These are phyloP conservation scores for Pulicaria dysenterica DNA, from an alignment of 129 eudicot genomes.

Conservation along the genomic window DNA sequence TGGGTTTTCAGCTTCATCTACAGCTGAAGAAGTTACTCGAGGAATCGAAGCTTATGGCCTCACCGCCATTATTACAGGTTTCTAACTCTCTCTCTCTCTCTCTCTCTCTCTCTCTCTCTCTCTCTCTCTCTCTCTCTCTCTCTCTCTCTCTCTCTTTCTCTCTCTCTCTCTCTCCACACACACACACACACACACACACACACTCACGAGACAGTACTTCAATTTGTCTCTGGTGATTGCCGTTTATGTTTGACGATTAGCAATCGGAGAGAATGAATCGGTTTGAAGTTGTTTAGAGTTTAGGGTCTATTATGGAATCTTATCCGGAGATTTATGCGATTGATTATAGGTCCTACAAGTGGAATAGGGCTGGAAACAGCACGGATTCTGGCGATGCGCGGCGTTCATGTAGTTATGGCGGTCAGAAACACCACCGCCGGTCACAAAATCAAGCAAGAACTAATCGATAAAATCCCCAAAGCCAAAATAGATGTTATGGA, in stretches of 20 bases:
- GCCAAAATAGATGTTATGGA: slow-evolving; percentile 89
- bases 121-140: neutral
- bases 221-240: no score
- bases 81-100: neutral
- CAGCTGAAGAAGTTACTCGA: slow-evolving; percentile 41
- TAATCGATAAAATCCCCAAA: slow-evolving; percentile 50
- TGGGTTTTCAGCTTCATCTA: slow-evolving; percentile 44
- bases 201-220: no score
- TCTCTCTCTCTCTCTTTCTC: neutral
- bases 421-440: slow-evolving; percentile 75
- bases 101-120: neutral
- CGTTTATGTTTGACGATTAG: no score
- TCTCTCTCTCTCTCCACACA: no score
- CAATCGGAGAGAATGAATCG: no score
- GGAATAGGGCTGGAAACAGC: slow-evolving; percentile 83
- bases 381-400: slow-evolving; percentile 68
- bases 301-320: neutral
- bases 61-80: slow-evolving; percentile 80
- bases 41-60: slow-evolving; percentile 47
- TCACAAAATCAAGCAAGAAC: slow-evolving; percentile 51
- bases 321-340: neutral
- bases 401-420: slow-evolving; percentile 86
- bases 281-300: neutral
- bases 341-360: slow-evolving; percentile 70
- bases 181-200: no score